Evolutionary conservation across 257 asterid genomes (phyloP), one percentile per base, ranked within the genome.

Genomic region (Solanum rostratum): DNA sequence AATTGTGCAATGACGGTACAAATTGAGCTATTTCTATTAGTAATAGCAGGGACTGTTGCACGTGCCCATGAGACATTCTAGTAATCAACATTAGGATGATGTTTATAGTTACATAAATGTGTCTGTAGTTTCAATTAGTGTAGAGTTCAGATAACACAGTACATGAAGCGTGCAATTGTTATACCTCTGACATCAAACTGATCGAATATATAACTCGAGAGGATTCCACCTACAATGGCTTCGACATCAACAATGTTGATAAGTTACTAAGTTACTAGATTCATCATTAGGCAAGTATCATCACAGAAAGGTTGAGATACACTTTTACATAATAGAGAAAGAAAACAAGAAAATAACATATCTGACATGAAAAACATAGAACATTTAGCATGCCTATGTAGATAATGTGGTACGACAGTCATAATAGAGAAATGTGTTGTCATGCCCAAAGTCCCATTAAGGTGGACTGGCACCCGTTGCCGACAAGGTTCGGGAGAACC

Each of bases 1-100:
- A 96, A 80, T 3, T 98, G 99, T 65, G 98, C 99, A 4, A 95
- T 53, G 5, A 98, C 98, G 22, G 99, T 98, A 18, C 99, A 98
- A 5, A 96, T 92, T 2, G 99, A 96, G 24, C 99, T 98, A 0
- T 98, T 96, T 66, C 98, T 98, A 33, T 96, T 98, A 2, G 95
- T 96, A 76, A 95, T 96, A 11, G 98, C 98, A 7, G 98, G 93
- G 1, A 96, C 99, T 0, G 98, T 96, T 82, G 98, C 99, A 10
- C 95, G 81, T 19, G 98, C 99, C 78, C 96, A 76, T 2, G 98
- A 84, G 39, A 78, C 92, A n/a, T n/a, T n/a, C n/a, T n/a, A n/a
- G n/a, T n/a, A n/a, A n/a, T n/a, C n/a, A n/a, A 84, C 99, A 95
- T 95, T 76, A 95, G 92, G 30, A 90, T 16, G 70, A 94, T 83